Base-by-base conservation (phyloP, 2,329 filamentous ascomycete genomes). In the Gaeumannomyces tritici region DNA sequence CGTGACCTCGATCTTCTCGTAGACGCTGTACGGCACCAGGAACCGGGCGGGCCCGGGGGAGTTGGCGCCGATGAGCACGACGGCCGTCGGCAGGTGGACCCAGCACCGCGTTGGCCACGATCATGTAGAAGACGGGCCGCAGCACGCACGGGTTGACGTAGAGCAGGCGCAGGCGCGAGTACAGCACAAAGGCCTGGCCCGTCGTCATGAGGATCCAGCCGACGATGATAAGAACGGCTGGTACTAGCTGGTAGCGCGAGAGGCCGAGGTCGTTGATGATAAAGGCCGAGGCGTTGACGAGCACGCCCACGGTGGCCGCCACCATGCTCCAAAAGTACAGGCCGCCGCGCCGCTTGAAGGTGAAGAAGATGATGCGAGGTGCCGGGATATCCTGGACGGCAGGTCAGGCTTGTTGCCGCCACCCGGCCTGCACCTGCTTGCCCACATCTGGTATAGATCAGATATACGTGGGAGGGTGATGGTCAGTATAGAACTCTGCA, bases 141-240 rank as follows among this genome's bases (percentile, higher is more conserved):
- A 87, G 73, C 3, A 79, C 70, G 2, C 71, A 70, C 7, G 77
- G 61, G 74, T 83, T 81, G 21, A 77, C 78, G 2, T 84, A 73
- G 13, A 88, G 77, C 1, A 88, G 75, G 68, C 87, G 83, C 0
- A 88, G 76, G 8, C 85, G 78, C 0, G 84, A 87, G 74, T 83
- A 88, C 1, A 88, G 74, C 1, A 88, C 85, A 15, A 87, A 67
- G 0, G 80, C 80, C 69, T 87, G 83, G 0, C 84, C 85, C 2
- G 83, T 85, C 0, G 87, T 80, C 82, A 87, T 86, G 2, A 72
- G 69, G 67, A 75, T 79, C 81, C 82, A 85, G 1, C 81, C 82
- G 12, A 42, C 27, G 5, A 33, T 12, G 13, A 29, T 9, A 27
- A 5, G 26, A 15, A 56, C 4, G 33, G 29, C 31, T 18, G 47